Base-by-base conservation (phyloP, 345 rosid genomes). In the Toxicodendron radicans region DNA sequence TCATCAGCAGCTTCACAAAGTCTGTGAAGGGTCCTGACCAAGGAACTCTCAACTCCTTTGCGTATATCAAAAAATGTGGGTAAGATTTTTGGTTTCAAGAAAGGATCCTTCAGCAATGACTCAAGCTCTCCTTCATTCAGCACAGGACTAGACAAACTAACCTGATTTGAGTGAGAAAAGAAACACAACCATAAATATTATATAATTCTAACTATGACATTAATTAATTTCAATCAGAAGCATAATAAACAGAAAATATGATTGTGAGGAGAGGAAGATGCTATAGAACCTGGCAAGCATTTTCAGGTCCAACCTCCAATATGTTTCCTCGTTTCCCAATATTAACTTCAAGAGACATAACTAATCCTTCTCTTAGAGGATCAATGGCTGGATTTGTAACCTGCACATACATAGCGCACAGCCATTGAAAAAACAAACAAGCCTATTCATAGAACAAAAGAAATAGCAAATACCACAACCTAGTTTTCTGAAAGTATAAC, bases 331-430 rank as follows among this genome's bases (percentile, higher is more conserved):
- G 91, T 86, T 90, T 93, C 58, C 99, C 99, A 69, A 95, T 83
- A 75, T 89, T 95, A 73, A 95, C 87, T 84, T 95, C 98, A 70
- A 95, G 98, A 71, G 99, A 95, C 99, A 95, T 93, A 76, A 95
- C 99, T 72, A 95, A 81, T 35, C 99, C 98, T 84, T 95, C 99
- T 77, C 99, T 87, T 20, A 95, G 91, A 48, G 99, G 99, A 67
- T 95, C 99, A 75, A 95, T 95, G 77, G 99, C 97, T 66, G 99
- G 99, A 83, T 95, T 95, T 73, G 99, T 95, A 56, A 95, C 99
- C 98, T 95, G 85, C 57, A 71, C 62, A 59, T 63, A 75, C 57
- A 49, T 20, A 70, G 70, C n/a, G n/a, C 20, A 56, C 38, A 78
- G 63, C 30, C 79, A 48, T 56, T 51, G 45, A 69, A 16, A 48